phyloP scores from a whole-genome alignment of 176 grass and related monocot genomes.

The Paspalum vaginatum region DNA sequence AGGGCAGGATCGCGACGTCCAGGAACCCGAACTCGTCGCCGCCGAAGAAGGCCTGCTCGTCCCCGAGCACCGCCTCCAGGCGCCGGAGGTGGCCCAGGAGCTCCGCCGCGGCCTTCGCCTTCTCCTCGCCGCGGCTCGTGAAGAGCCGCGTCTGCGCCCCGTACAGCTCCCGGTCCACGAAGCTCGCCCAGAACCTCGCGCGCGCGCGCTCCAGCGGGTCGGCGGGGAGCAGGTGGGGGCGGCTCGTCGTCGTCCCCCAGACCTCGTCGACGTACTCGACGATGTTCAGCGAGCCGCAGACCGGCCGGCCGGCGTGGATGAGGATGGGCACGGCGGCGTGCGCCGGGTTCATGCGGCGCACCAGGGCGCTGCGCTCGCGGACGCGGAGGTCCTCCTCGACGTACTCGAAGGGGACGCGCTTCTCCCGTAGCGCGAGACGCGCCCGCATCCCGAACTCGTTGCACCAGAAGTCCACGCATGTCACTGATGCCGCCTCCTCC shows the following conservation, averaged over 20 bases:
- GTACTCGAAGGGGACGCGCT: neutral
- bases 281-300: constrained; percentile 48
- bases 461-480: constrained; percentile 31
- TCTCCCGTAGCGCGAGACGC: neutral
- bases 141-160: neutral
- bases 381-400: constrained; percentile 25
- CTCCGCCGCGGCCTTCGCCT: neutral
- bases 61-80: neutral
- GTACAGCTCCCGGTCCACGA: constrained; percentile 32
- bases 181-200: constrained; percentile 42
- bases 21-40: constrained; percentile 14
- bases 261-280: constrained; percentile 49
- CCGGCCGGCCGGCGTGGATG: constrained; percentile 29
- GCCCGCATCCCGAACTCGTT: constrained; percentile 39
- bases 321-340: constrained; percentile 25
- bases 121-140: neutral
- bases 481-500: neutral
- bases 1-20: constrained; percentile 1
- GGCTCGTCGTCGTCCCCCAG: neutral
- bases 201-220: constrained; percentile 16
- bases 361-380: constrained; percentile 17
- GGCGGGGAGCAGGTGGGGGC: neutral
- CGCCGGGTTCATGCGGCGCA: constrained; percentile 37
- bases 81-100: neutral
- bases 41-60: constrained; percentile 4